Conservation (phyloP, 2,329 filamentous ascomycete genomes). For the Graphiopsis chlorocephala region DNA sequence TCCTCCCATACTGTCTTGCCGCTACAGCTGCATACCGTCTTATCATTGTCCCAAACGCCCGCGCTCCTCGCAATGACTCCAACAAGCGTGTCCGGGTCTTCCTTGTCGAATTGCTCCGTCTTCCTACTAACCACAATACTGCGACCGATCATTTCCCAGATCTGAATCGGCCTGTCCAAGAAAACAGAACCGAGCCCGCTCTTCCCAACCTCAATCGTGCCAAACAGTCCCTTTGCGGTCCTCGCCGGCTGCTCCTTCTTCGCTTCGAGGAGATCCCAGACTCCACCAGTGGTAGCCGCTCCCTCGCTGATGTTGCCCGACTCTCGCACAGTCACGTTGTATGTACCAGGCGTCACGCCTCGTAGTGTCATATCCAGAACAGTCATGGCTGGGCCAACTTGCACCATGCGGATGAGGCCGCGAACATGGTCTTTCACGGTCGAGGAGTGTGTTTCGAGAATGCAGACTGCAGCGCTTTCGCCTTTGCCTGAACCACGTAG, state of each 20-base stretch:
- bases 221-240: constrained; percentile 63
- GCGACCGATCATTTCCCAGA: constrained; percentile 95
- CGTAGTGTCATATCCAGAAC: constrained; percentile 84
- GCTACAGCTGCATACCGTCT: constrained; percentile 95
- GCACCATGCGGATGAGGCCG: constrained; percentile 89
- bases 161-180: constrained; percentile 74
- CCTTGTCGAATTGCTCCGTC: constrained; percentile 52
- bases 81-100: constrained; percentile 81
- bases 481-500: constrained; percentile 81
- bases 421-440: constrained; percentile 66
- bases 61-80: constrained; percentile 94
- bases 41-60: constrained; percentile 98
- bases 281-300: constrained; percentile 73
- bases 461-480: constrained; percentile 86
- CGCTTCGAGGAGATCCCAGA: constrained; percentile 65
- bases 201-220: constrained; percentile 70
- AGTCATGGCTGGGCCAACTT: constrained; percentile 74
- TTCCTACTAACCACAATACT: constrained; percentile 81
- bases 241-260: constrained; percentile 45
- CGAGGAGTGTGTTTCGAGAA: constrained; percentile 78
- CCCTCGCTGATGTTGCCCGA: constrained; percentile 84
- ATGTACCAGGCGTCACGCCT: constrained; percentile 76
- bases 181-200: constrained; percentile 77
- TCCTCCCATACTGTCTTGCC: constrained; percentile 99
- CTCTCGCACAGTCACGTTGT: constrained; percentile 80